A percentile compares a stretch with the other conserved stretches of the same genome.
These are phyloP conservation scores for Gaeumannomyces tritici DNA, from an alignment of 2,329 filamentous ascomycete species.

Conservation along the genomic window DNA sequence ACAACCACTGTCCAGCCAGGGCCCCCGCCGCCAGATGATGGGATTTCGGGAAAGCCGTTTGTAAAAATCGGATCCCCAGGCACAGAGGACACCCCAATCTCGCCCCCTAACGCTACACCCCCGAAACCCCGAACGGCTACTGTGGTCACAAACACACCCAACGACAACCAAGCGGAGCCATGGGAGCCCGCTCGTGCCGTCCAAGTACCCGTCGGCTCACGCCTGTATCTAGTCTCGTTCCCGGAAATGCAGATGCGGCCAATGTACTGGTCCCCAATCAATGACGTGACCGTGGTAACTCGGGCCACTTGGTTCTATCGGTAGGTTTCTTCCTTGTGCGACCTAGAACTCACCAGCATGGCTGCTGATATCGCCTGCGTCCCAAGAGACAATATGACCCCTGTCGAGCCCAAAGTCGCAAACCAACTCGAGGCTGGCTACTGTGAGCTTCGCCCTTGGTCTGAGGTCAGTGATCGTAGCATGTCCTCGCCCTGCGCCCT, in stretches of 20 bases:
- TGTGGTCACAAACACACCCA: slow-evolving; percentile 1
- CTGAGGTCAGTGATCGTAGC: slow-evolving; percentile 32
- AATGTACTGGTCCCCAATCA: slow-evolving; percentile 94
- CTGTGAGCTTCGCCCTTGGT: slow-evolving; percentile 76
- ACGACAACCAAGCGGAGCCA: slow-evolving; percentile 14
- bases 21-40: slow-evolving; percentile 29
- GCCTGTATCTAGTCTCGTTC: slow-evolving; percentile 79
- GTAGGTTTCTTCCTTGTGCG: neutral
- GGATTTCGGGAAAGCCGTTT: slow-evolving; percentile 46
- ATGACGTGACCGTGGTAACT: slow-evolving; percentile 74
- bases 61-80: slow-evolving; percentile 31
- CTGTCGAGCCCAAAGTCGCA: slow-evolving; percentile 73
- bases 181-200: slow-evolving; percentile 12
- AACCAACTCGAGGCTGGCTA: slow-evolving; percentile 93
- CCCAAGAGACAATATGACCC: slow-evolving; percentile 75
- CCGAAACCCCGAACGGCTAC: slow-evolving; percentile 1
- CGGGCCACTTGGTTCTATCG: slow-evolving; percentile 91
- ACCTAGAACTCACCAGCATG: neutral
- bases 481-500: neutral
- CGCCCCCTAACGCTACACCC: neutral
- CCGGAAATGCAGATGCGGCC: slow-evolving; percentile 83
- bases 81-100: slow-evolving; percentile 4
- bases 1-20: slow-evolving; percentile 8
- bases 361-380: neutral
- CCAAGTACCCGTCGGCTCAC: slow-evolving; percentile 80